Evolutionary conservation across 2,329 filamentous ascomycete species (phyloP).

Genomic region (Ambrosiella xylebori): DNA sequence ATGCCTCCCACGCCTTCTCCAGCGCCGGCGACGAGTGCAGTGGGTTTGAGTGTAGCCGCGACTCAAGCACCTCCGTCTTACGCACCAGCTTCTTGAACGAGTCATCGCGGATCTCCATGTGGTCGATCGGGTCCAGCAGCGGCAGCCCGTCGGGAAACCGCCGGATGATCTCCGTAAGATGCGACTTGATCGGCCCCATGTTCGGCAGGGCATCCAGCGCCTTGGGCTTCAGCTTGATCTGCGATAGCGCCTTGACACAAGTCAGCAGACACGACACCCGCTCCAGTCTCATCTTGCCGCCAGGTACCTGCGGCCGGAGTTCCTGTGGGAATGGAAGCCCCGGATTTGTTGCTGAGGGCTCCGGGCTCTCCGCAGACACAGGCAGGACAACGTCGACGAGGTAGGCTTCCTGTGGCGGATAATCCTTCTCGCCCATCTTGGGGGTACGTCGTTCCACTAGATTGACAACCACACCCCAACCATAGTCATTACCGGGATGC

Average conservation of each 20-base stretch:
- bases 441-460: conserved; percentile 46
- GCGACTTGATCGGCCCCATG: conserved; percentile 41
- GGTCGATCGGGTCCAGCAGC: conserved; percentile 79
- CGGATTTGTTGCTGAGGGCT: conserved; percentile 23
- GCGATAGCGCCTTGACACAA: conserved; percentile 69
- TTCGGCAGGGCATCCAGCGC: conserved; percentile 10
- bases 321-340: conserved; percentile 37
- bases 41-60: conserved; percentile 71
- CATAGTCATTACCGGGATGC: conserved; percentile 45
- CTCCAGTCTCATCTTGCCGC: conserved; percentile 55
- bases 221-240: conserved; percentile 45
- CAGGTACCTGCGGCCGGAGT: conserved; percentile 43
- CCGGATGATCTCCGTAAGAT: conserved; percentile 60
- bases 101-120: conserved; percentile 88
- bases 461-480: conserved; percentile 81
- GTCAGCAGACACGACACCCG: conserved; percentile 74
- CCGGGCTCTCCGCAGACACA: conserved; percentile 30
- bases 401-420: conserved; percentile 57
- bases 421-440: conserved; percentile 51
- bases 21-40: conserved; percentile 80
- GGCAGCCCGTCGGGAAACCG: conserved; percentile 88
- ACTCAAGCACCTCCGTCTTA: conserved; percentile 95
- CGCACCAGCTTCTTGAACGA: conserved; percentile 81
- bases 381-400: conserved; percentile 68
- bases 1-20: conserved; percentile 71